Base-by-base conservation (phyloP, 306 rosid genomes). In the Sicyos edulis region DNA sequence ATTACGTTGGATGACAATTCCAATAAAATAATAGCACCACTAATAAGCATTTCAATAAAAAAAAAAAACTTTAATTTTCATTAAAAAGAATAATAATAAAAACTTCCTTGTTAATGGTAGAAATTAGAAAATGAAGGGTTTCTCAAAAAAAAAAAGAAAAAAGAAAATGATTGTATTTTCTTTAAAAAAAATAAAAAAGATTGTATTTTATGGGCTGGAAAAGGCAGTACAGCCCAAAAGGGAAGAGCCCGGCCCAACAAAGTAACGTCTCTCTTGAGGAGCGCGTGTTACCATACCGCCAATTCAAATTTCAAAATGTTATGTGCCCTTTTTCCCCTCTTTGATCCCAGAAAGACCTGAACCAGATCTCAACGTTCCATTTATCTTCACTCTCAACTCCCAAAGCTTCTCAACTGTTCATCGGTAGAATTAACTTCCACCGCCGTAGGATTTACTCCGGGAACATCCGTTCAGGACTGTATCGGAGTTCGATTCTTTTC, bases 261-360 rank as follows among this genome's bases (percentile, higher is more conserved):
- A 68, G 40, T 13, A 68, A 68, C 72, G 72, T 68, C 56, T 68
- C 72, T 68, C 15, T 68, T 68, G 34, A 2, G 57, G 72, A 68
- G 72, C 72, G 72, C 57, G 54, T 45, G 42, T 49, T 22, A 8
- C 17, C 19, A 21, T 45, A 0, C 72, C 72, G 72, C 72, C 56
- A 49, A 68, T 71, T 71, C 75, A 71, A 71, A 71, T n/a, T 71
- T 71, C 75, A 71, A 71, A 71, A 71, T 44, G 64, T 40, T 54
- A 10, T 13, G 13, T 62, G 22, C 66, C 70, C 54, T 21, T 42
- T 73, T 65, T 62, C 71, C 51, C 77, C 22, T 74, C 77, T 21
- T 59, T 51, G 12, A 54, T 49, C 52, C 49, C 26, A 71, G 50
- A 29, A 11, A 66, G 1, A 49, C 58, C 11, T 10, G 8, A 71